Evolutionary conservation across 2,329 filamentous ascomycete species (phyloP).

Genomic region (Fusarium continuum): DNA sequence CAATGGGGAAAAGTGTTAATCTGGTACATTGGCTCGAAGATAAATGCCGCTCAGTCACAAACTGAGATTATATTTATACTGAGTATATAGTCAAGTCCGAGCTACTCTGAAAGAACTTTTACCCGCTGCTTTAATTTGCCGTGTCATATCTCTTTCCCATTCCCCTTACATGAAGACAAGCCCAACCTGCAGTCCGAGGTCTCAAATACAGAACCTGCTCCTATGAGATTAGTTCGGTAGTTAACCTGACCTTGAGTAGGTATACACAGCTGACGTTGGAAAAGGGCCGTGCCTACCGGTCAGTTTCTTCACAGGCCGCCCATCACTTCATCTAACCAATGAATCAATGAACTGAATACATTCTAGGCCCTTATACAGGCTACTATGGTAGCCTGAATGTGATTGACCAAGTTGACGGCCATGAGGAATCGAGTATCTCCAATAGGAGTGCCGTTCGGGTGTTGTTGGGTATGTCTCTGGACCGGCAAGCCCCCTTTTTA

Average conservation of each 20-base stretch:
- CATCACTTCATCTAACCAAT: neutral
- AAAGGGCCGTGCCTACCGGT: neutral
- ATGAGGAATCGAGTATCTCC: neutral
- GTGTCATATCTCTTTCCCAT: neutral
- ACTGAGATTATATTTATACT: neutral
- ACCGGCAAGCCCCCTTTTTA: neutral
- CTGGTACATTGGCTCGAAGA: neutral
- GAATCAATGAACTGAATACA: neutral
- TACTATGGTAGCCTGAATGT: neutral
- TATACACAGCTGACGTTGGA: too few species aligned
- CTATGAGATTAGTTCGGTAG: too few species aligned
- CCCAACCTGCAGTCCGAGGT: too few species aligned
- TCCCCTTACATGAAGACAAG: too few species aligned
- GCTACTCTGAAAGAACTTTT: too few species aligned
- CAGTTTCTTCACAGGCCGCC: neutral
- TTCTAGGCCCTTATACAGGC: neutral
- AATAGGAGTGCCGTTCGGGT: neutral
- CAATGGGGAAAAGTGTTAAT: neutral
- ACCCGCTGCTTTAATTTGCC: too few species aligned
- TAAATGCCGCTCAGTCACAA: neutral
- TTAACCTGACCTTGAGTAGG: too few species aligned
- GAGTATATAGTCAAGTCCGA: neutral
- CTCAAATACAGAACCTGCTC: too few species aligned
- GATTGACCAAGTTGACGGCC: neutral
- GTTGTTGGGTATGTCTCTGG: neutral